Evolutionary conservation across 2,329 filamentous ascomycete species (phyloP).

Genomic region (Penicillium sp.): DNA sequence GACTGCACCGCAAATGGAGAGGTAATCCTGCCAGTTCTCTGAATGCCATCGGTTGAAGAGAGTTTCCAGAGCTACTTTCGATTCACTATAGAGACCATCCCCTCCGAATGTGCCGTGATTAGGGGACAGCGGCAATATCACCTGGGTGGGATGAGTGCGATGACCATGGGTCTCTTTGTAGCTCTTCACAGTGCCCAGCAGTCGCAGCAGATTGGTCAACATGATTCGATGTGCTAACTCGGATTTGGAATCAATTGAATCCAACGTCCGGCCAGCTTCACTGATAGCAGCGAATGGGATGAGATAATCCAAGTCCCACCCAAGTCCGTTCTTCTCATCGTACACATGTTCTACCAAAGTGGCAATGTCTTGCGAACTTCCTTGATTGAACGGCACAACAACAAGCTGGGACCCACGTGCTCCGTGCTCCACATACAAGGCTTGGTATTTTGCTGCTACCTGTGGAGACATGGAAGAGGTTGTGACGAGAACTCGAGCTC

Average conservation of each 20-base stretch:
- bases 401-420: slow-evolving; percentile 93
- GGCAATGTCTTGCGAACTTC: slow-evolving; percentile 96
- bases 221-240: slow-evolving; percentile 98
- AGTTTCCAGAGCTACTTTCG: slow-evolving; percentile 93
- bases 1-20: slow-evolving; percentile 96
- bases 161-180: slow-evolving; percentile 87
- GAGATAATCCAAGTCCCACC: slow-evolving; percentile 96
- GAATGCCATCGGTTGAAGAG: slow-evolving; percentile 98
- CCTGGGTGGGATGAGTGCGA: slow-evolving; percentile 93
- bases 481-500: slow-evolving; percentile 96
- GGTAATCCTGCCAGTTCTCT: slow-evolving; percentile 94
- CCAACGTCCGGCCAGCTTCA: slow-evolving; percentile 95
- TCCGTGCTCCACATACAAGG: slow-evolving; percentile 94
- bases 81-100: slow-evolving; percentile 97
- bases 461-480: slow-evolving; percentile 97
- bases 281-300: slow-evolving; percentile 97
- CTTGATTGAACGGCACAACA: slow-evolving; percentile 98
- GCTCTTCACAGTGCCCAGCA: slow-evolving; percentile 85
- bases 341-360: slow-evolving; percentile 94
- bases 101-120: slow-evolving; percentile 99
- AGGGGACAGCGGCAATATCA: slow-evolving; percentile 89
- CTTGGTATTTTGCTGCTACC: slow-evolving; percentile 98
- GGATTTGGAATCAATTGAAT: slow-evolving; percentile 93
- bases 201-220: slow-evolving; percentile 92
- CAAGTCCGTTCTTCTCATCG: slow-evolving; percentile 90